Base-by-base conservation (phyloP, 176 grass and related monocot species). In the Leersia perrieri region DNA sequence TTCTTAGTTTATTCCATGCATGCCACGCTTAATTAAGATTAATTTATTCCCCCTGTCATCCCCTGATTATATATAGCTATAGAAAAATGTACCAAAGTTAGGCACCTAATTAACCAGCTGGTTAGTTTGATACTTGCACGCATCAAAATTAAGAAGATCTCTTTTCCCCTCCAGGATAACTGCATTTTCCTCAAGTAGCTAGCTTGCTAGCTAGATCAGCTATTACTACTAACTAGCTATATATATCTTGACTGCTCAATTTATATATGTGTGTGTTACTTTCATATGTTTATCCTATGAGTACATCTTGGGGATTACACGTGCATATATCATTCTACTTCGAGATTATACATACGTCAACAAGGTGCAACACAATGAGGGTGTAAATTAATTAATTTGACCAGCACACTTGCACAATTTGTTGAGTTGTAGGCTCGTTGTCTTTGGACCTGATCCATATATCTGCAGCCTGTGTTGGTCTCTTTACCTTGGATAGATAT, bases 91-190 rank as follows among this genome's bases (percentile, higher is more conserved):
- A 53, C 49, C 49, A 73, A 73, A 35, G 41, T 72, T 65, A 39
- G 75, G 75, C 32, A 53, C 14, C 1, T 47, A 47, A 65, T 3
- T 47, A 47, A 65, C 25, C 5, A n/a, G n/a, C n/a, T n/a, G n/a
- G n/a, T n/a, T 20, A 39, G 32, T 79, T 85, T 70, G 39, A 64
- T 72, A 53, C 39, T 30, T 72, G 74, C 64, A 78, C 31, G 33
- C 31, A 79, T 85, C 67, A 51, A 53, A 44, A 13, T 44, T 70
- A 72, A 27, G 32, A 11, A 38, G 40, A 72, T 2, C 66, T 28
- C 20, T 39, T 7, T 34, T 77, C 45, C 27, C 22, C 27, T 42
- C 0, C 13, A 9, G 3, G 9, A 18, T n/a, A 33, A 47, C 7
- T 11, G 42, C n/a, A n/a, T n/a, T 57, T 3, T 67, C 40, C 5